A percentile compares a stretch with the other conserved stretches of the same genome.
phyloP scores from a whole-genome alignment of 139 green algal genomes.

The Haematococcus sp. region DNA sequence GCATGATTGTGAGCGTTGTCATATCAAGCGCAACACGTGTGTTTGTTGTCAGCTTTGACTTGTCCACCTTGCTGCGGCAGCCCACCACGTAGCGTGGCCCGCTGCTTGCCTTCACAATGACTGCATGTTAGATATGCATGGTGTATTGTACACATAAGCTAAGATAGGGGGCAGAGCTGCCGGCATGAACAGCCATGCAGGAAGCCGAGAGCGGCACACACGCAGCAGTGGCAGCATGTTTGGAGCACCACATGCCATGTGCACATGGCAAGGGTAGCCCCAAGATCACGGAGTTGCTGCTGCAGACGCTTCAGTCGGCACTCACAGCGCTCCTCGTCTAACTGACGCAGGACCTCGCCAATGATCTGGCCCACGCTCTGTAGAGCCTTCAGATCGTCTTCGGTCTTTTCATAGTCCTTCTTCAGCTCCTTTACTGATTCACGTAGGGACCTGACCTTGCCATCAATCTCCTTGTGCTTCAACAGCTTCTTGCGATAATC shows the following conservation, averaged over 20 bases:
- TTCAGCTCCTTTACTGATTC: constrained; percentile 82
- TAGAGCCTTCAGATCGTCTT: constrained; percentile 97
- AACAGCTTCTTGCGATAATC: constrained; percentile 86
- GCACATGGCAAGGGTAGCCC: too few relatives aligned
- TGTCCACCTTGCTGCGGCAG: constrained; percentile 95
- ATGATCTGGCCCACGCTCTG: constrained; percentile 99
- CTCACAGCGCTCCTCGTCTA: constrained; percentile 97
- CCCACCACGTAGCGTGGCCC: constrained; percentile 98
- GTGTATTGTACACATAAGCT: background rate
- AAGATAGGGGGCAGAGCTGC: background rate
- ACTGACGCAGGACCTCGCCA: constrained; percentile 95
- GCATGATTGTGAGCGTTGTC: constrained; percentile 99
- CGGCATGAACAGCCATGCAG: too few relatives aligned
- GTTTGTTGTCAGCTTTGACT: constrained; percentile 83
- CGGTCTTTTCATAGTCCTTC: constrained; percentile 98
- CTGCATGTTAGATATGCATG: constrained; percentile 45
- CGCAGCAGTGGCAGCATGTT: too few relatives aligned
- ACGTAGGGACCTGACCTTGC: constrained; percentile 69
- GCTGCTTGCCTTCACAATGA: constrained; percentile 98
- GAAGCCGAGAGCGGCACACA: too few relatives aligned
- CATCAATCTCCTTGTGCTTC: constrained; percentile 87
- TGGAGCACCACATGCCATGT: too few relatives aligned
- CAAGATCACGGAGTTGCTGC: too few relatives aligned
- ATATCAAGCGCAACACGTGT: constrained; percentile 98
- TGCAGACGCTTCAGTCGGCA: background rate